These are phyloP conservation scores for Ammopiptanthus mongolicus DNA, from an alignment of 306 rosid genomes.

Conservation along the genomic window DNA sequence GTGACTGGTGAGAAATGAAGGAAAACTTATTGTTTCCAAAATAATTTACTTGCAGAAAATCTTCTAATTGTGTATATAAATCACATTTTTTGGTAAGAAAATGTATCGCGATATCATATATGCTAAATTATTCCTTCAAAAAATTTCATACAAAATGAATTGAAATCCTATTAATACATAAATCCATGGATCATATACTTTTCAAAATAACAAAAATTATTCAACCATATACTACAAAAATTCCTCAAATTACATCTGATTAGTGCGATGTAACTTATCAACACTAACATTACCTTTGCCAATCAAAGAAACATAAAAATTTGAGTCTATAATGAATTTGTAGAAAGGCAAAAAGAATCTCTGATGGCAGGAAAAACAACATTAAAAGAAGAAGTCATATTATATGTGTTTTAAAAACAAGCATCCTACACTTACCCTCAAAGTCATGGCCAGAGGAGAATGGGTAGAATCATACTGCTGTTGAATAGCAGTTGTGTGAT, in stretches of 20 bases:
- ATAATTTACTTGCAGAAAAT: background rate
- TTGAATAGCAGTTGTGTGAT: conserved; percentile 45
- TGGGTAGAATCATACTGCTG: conserved; percentile 68
- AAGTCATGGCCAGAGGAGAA: conserved; percentile 54
- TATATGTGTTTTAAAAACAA: conserved; percentile 18
- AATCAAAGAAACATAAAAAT: background rate
- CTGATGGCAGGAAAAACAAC: background rate
- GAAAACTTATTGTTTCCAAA: background rate
- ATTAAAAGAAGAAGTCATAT: background rate
- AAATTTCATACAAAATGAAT: background rate
- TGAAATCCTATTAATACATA: background rate
- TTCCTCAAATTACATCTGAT: background rate
- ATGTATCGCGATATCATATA: background rate
- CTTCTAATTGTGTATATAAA: background rate
- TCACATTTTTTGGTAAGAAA: background rate
- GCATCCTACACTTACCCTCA: conserved; percentile 46
- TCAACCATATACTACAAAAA: background rate
- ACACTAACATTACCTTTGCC: background rate
- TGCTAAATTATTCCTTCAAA: background rate
- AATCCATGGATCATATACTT: background rate
- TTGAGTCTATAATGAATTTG: background rate
- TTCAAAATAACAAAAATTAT: background rate
- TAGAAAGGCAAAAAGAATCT: conserved; percentile 7
- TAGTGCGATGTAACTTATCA: background rate
- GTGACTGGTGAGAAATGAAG: background rate